phyloP scores from a whole-genome alignment of 306 rosid species.

The Argentina anserina region DNA sequence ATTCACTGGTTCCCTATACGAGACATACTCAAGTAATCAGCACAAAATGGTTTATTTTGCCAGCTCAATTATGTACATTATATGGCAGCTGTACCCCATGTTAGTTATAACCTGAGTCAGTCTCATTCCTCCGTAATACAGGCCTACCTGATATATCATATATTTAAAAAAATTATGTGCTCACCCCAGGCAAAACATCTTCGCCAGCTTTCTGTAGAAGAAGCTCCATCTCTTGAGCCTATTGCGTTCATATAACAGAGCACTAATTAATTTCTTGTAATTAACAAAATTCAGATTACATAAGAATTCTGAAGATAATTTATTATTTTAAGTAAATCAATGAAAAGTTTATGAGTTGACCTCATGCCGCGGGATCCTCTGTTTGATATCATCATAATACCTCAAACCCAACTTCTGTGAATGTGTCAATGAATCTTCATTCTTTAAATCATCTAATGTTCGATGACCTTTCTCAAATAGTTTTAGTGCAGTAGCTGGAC shows the following conservation, averaged over 20 bases:
- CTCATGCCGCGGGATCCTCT: conserved; percentile 87
- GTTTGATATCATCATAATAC: conserved; percentile 79
- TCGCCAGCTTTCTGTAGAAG: conserved; percentile 66
- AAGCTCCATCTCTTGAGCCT: conserved; percentile 87
- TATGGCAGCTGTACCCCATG: not conserved
- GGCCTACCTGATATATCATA: not conserved
- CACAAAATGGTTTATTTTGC: not conserved
- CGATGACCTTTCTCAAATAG: conserved; percentile 83
- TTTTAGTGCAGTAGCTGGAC: conserved; percentile 85
- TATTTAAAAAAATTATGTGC: conserved; percentile 20
- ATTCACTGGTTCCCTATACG: not conserved
- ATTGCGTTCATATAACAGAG: conserved; percentile 21
- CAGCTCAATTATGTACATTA: not conserved
- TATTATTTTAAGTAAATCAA: not conserved
- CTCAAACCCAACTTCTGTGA: conserved; percentile 79
- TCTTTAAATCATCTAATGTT: conserved; percentile 64
- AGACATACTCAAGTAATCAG: not conserved
- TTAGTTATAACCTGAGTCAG: conserved; percentile 4
- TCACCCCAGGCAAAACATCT: conserved; percentile 78
- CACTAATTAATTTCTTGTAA: conserved; percentile 3
- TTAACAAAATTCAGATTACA: not conserved
- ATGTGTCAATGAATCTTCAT: conserved; percentile 65
- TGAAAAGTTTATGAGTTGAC: conserved; percentile 26
- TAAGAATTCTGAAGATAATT: not conserved
- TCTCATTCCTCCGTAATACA: not conserved